Evolutionary conservation across 768 basidiomycete genomes (phyloP).

Genomic region (Brasilioporus rufonigricans): DNA sequence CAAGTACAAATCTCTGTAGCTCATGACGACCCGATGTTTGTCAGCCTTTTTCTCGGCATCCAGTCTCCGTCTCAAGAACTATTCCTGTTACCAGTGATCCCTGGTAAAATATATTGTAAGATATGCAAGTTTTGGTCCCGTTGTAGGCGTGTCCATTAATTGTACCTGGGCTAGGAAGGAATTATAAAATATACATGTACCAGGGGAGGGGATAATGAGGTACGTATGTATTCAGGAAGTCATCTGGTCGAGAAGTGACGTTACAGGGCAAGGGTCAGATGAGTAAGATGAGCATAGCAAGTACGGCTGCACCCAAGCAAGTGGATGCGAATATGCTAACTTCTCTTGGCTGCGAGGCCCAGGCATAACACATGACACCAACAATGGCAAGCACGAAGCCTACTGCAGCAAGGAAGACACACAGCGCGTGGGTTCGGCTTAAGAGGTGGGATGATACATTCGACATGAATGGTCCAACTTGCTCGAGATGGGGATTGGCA

Average conservation of each 20-base stretch:
- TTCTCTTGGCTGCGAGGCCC: slow-evolving; percentile 44
- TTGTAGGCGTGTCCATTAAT: neutral
- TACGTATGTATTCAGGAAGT: no score
- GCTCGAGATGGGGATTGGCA: slow-evolving; percentile 49
- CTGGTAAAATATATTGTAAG: no score
- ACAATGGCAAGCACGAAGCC: slow-evolving; percentile 51
- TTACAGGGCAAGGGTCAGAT: neutral
- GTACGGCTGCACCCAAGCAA: slow-evolving; percentile 38
- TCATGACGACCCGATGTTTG: no score
- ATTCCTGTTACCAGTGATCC: no score
- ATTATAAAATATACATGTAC: neutral
- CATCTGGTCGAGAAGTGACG: no score
- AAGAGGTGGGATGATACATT: slow-evolving; percentile 44
- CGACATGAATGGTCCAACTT: slow-evolving; percentile 45
- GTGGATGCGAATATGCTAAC: slow-evolving; percentile 44
- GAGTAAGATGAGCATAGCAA: slow-evolving; percentile 18
- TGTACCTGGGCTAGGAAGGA: neutral
- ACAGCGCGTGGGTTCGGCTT: slow-evolving; percentile 47
- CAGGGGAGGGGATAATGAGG: no score
- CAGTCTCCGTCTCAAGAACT: no score
- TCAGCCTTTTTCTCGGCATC: no score
- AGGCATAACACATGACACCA: slow-evolving; percentile 52
- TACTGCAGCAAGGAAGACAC: slow-evolving; percentile 42
- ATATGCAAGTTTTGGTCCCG: no score
- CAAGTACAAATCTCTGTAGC: no score